Percentiles rank a stretch among this genome's conserved stretches.
These are phyloP conservation scores for Zygnema circumcarinatum DNA, from an alignment of 139 green algal species.

Conservation along the genomic window DNA sequence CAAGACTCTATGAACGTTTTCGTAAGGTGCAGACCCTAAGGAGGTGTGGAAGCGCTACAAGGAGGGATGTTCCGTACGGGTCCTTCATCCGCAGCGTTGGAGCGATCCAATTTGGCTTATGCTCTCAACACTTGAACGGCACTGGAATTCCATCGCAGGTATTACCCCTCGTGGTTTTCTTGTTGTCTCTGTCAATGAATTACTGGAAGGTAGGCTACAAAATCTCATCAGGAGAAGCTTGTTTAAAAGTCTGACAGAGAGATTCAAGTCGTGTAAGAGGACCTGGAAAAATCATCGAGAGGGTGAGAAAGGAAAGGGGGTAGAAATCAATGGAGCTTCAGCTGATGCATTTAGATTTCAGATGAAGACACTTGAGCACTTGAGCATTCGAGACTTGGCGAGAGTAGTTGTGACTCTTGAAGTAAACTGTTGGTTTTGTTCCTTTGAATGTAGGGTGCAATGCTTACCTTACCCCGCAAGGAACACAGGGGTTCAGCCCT, in stretches of 20 bases:
- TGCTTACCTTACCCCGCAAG: constrained; percentile 69
- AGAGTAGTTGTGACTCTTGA: neutral
- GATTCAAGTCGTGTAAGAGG: too few relatives aligned
- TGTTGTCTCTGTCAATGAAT: neutral
- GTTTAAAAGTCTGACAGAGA: too few relatives aligned
- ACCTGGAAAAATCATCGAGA: too few relatives aligned
- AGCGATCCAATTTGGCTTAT: constrained; percentile 60
- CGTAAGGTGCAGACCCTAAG: constrained; percentile 64
- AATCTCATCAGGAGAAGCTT: too few relatives aligned
- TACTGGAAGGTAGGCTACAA: too few relatives aligned
- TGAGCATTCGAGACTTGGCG: neutral
- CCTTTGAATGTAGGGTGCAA: constrained; percentile 65
- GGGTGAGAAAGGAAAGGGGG: too few relatives aligned
- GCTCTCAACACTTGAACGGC: constrained; percentile 66
- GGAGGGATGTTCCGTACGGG: constrained; percentile 59
- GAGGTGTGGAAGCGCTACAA: constrained; percentile 68
- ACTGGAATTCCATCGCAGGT: constrained; percentile 62
- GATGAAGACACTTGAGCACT: too few relatives aligned
- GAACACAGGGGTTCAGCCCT: constrained; percentile 71
- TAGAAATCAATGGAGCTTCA: too few relatives aligned
- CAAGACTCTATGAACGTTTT: too few relatives aligned
- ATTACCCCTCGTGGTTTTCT: neutral
- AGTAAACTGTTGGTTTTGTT: neutral
- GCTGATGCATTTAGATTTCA: too few relatives aligned
- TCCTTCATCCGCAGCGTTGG: constrained; percentile 72